Conservation (phyloP, 2,329 filamentous ascomycete genomes). For the Pseudogymnoascus sp. region DNA sequence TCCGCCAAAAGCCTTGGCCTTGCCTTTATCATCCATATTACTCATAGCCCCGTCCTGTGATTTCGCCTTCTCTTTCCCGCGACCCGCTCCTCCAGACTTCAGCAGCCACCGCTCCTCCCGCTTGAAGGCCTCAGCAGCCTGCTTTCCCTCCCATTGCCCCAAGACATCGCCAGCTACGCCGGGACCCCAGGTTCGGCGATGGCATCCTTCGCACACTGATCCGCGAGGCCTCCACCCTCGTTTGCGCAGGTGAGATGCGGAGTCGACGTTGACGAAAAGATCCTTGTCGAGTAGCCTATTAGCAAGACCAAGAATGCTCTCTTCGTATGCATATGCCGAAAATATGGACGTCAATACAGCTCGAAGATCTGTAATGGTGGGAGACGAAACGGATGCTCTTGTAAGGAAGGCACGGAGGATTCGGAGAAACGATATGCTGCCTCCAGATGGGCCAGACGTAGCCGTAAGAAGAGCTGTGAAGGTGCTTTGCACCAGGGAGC, state of each 20-base stretch:
- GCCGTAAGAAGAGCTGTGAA: conserved; percentile 80
- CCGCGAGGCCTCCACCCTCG: conserved; percentile 83
- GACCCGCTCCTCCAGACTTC: conserved; percentile 22
- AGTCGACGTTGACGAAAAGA: conserved; percentile 72
- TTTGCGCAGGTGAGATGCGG: conserved; percentile 66
- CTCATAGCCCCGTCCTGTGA: background rate
- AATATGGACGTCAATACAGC: conserved; percentile 83
- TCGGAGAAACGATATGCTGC: conserved; percentile 72
- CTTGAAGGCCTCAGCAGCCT: conserved; percentile 38
- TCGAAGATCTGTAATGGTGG: conserved; percentile 78
- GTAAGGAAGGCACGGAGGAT: conserved; percentile 84
- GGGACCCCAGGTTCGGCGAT: conserved; percentile 77
- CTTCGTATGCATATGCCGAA: conserved; percentile 90
- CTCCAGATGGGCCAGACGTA: conserved; percentile 44
- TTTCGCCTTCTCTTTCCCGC: conserved; percentile 17
- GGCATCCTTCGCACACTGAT: conserved; percentile 82
- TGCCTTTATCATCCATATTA: conserved; percentile 35
- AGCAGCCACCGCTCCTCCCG: conserved; percentile 28
- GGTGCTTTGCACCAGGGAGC: conserved; percentile 75
- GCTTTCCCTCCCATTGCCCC: conserved; percentile 67
- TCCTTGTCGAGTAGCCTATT: conserved; percentile 83
- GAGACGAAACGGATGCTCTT: conserved; percentile 70
- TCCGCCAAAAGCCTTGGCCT: conserved; percentile 37
- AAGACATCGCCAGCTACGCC: conserved; percentile 71
- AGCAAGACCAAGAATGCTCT: conserved; percentile 75